Evolutionary conservation across 2,329 filamentous ascomycete species (phyloP).

Genomic region (Curvularia sp.): DNA sequence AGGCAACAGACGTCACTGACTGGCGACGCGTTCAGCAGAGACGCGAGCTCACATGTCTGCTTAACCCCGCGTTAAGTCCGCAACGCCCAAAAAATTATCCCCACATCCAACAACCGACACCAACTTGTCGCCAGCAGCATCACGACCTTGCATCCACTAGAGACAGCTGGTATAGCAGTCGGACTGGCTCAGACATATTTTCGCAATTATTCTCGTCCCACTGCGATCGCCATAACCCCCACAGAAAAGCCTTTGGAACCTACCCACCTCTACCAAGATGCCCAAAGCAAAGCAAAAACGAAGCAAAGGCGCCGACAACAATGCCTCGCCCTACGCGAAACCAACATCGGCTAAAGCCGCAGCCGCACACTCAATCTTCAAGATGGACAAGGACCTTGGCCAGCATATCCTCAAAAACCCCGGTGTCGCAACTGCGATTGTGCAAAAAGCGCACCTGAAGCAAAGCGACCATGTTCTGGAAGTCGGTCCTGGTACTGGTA

Average conservation of each 20-base stretch:
- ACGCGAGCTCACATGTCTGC: slow-evolving; percentile 29
- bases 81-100: slow-evolving; percentile 34
- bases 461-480: slow-evolving; percentile 88
- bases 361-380: slow-evolving; percentile 84
- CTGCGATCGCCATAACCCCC: not conserved
- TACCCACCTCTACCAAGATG: slow-evolving; percentile 44
- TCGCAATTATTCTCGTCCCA: not conserved
- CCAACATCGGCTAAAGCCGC: slow-evolving; percentile 55
- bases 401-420: slow-evolving; percentile 94
- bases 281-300: slow-evolving; percentile 55
- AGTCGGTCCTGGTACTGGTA: slow-evolving; percentile 88
- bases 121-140: slow-evolving; percentile 6
- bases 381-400: slow-evolving; percentile 92
- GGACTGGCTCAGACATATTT: not conserved
- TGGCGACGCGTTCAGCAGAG: slow-evolving; percentile 16
- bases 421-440: slow-evolving; percentile 80
- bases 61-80: slow-evolving; percentile 31
- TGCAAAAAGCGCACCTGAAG: slow-evolving; percentile 86
- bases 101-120: slow-evolving; percentile 20
- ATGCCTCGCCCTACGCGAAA: slow-evolving; percentile 55
- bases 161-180: not conserved
- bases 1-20: slow-evolving; percentile 10
- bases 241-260: not conserved
- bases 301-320: slow-evolving; percentile 36
- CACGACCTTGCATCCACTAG: not conserved